Evolutionary conservation across 129 eudicot genomes (phyloP), one percentile per base, ranked within the genome.

Genomic region (Escallonia rubra): DNA sequence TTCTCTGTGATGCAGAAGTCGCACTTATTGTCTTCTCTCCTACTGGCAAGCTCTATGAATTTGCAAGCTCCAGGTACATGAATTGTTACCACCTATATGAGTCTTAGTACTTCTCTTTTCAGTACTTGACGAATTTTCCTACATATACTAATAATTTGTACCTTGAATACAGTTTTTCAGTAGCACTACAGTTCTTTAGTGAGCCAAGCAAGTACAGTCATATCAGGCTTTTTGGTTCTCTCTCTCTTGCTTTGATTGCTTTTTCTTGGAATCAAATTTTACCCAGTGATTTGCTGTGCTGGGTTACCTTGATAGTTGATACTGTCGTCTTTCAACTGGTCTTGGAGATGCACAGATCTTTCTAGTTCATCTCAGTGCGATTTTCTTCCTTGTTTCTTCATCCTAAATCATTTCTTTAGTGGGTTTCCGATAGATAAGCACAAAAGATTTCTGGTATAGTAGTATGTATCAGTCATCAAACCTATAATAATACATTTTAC

Each of bases 1-100:
- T 84, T 68, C 86, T 84, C 51, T 84, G 89, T 65, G 89, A 84
- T 77, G 89, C 89, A 39, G 81, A 80, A 67, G 82, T 85, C 72
- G 84, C 86, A 41, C 80, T 85, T 41, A 59, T 85, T 3, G 67
- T 85, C 78, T 85, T 85, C 85, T 85, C 91, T 59, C 42, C 84
- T 8, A 74, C 71, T 5, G 87, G 87, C n/a, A 81, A 70, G 65
- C 85, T 85, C 60, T 82, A 75, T 66, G 91, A 85, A 64, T 85
- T 78, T 69, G 67, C 87, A 11, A 85, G 87, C 70, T 74, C 85
- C 65, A 85, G 91, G 87, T 85, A 63, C 13, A 5, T 55, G 40
- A 5, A 46, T 34, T 23, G 1, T 23, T 23, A 23, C 34, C 34
- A 23, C 34, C 34, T 23, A 23, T 23, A 23, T 23, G 34, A 23